Evolutionary conservation across 1,139 yeast species (phyloP), one percentile per base, ranked within the genome.

Genomic region (Pichia sp.): DNA sequence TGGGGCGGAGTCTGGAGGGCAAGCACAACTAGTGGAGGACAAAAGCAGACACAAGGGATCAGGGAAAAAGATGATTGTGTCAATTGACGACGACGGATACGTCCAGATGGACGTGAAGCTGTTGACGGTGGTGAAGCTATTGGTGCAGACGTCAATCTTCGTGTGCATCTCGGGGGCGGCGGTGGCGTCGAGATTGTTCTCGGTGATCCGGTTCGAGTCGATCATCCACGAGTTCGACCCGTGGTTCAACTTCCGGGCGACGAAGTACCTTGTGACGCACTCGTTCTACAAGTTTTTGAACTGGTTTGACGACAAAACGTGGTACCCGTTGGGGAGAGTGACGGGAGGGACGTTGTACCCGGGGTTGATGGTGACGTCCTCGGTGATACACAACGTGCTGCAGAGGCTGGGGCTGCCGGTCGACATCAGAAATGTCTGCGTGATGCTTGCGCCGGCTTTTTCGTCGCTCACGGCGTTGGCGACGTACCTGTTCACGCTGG

Each of bases 211-310:
- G 62, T 95, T 90, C 69, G 99, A 95, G 74, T 84, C 95, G 57
- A 95, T 95, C 67, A 95, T 95, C 72, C 99, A 95, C 75, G 99
- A 95, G 72, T 93, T 93, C 69, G 99, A 95, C 73, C 98, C 99
- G 41, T 93, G 99, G 99, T 95, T 95, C 78, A 93, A 93, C 72
- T 93, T 82, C 75, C 77, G 99, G 64, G 99, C 99, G 49, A 88
- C 99, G 30, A 88, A 88, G 70, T 90, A 90, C 71, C 79, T 93
- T 62, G 96, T 90, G 19, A 75, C 81, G 53, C 84, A 90, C 69
- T 86, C 95, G 5, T 92, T 82, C 71, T 87, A 90, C 73, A 93
- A 90, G 61, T 95, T 95, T 67, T 79, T 93, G 69, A 95, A 95
- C 70, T 95, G 99, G 99, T 95, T 95, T 67, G 99, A 95, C 70